These are phyloP conservation scores for Sporothrix mexicana DNA, from an alignment of 2,329 filamentous ascomycete species.

Conservation along the genomic window DNA sequence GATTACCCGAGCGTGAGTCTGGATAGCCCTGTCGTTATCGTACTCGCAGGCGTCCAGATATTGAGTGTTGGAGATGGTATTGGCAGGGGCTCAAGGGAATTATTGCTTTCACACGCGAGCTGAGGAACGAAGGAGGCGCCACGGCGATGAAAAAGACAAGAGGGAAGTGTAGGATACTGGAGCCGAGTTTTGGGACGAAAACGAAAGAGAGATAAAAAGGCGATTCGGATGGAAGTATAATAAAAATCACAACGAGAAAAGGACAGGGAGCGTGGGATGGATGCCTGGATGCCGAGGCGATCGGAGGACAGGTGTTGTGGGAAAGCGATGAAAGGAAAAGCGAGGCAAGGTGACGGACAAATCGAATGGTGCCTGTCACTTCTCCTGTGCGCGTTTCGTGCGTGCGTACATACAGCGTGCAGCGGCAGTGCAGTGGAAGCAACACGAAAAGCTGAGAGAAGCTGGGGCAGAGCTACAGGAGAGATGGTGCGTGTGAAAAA, in stretches of 20 bases:
- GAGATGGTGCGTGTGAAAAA: constrained; percentile 13
- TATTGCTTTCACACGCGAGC: constrained; percentile 14
- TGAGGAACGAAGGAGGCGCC: constrained; percentile 22
- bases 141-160: neutral
- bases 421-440: constrained; percentile 12
- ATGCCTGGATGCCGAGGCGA: constrained; percentile 22
- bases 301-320: neutral
- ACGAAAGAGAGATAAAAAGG: neutral
- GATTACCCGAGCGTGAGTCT: neutral
- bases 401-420: constrained; percentile 29
- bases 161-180: neutral
- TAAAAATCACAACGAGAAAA: neutral
- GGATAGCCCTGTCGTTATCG: neutral
- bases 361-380: constrained; percentile 17
- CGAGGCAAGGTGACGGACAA: neutral
- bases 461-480: constrained; percentile 22
- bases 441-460: neutral
- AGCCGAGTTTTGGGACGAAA: neutral
- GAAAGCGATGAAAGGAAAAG: neutral
- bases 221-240: neutral
- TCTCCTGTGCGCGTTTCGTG: neutral
- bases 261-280: constrained; percentile 1
- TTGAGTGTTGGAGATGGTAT: constrained; percentile 13
- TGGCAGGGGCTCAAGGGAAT: constrained; percentile 21
- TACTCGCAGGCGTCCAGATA: constrained; percentile 3